Evolutionary conservation across 2,329 filamentous ascomycete genomes (phyloP), one percentile per base, ranked within the genome.

Genomic region (Fusarium penzigii): DNA sequence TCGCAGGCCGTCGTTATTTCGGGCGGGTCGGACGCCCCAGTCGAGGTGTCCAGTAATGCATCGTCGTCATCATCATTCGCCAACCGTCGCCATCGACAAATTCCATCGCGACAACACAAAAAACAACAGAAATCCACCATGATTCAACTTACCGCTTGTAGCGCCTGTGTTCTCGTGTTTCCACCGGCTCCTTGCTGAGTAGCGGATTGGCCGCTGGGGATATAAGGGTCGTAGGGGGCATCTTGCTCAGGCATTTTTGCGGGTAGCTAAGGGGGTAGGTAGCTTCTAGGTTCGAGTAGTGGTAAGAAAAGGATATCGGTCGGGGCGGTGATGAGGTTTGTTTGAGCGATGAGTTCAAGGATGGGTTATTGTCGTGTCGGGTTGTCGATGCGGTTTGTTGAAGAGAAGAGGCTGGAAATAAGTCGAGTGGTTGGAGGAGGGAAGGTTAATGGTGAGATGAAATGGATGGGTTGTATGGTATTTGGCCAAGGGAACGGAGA

Each of bases 201-300:
- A 48, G 63, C 72, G 56, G 75, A 72, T 73, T 81, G 79, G 74
- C 85, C 85, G 70, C 83, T 84, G 69, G 90, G 90, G 73, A 93
- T 92, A 77, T 94, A 95, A 59, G 90, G 90, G 76, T 95, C 90
- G 75, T 95, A 95, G 63, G 90, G 90, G 70, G 80, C 75, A 53
- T 82, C 78, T 62, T 78, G 74, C 68, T 75, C 75, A 63, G 81
- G 74, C 81, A 84, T 84, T 65, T 60, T 74, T 65, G 48, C 45
- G 53, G 52, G 49, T 42, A 47, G 45, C 52, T 49, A 20, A 44
- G 48, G 25, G 16, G 20, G 20, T 25, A 5, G 20, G 9, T 36
- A 36, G 32, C 32, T 36, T 36, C 32, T 36, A 36, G 32, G 38
- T 46, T 51, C 36, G 45, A 40, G 40, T 42, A 38, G 42, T 46